Base-by-base conservation (phyloP, 805 yeast species). In the Candida nonsorbophila region DNA sequence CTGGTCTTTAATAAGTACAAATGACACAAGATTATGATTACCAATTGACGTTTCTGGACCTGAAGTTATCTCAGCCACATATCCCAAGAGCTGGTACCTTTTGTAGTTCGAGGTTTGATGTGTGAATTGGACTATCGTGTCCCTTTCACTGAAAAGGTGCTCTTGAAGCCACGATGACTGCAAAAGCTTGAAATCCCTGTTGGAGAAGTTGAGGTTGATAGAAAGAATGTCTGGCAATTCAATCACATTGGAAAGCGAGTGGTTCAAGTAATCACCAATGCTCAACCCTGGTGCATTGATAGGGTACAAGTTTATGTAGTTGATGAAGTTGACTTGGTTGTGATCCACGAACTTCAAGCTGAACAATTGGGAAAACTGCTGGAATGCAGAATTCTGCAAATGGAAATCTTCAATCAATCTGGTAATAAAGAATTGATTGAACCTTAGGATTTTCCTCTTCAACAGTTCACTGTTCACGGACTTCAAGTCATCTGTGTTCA, bases 41-140 rank as follows among this genome's bases (percentile, higher is more conserved):
- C 75, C 74, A 23, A 39, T 36, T 0, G 56, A 34, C 4, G 49
- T 34, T 4, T 57, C 58, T 1, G 56, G 45, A 7, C 71, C 71
- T 30, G 72, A 74, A 2, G 65, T 63, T 5, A 84, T 71, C 44
- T 79, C 80, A 23, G 84, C 83, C 13, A 83, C 84, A 43, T 69
- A 79, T 0, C 90, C 90, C 27, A 70, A 60, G 19, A 84, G 52
- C 34, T 79, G 80, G 49, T 79, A 84, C 42, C 69, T 73, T 14
- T 54, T 53, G 3, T 53, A 47, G 16, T 63, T 65, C 11, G 16
- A 25, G 5, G 31, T 28, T 10, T 22, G 14, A 13, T 20, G 20
- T 2, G 32, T 22, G 15, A 40, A 40, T 13, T n/a, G 18, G 6
- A 36, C 27, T 19, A 20, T 22, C 10, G 15, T 17, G 12, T 29